Base-by-base conservation (phyloP, 805 yeast species). In the Pichia sporocuriosa region DNA sequence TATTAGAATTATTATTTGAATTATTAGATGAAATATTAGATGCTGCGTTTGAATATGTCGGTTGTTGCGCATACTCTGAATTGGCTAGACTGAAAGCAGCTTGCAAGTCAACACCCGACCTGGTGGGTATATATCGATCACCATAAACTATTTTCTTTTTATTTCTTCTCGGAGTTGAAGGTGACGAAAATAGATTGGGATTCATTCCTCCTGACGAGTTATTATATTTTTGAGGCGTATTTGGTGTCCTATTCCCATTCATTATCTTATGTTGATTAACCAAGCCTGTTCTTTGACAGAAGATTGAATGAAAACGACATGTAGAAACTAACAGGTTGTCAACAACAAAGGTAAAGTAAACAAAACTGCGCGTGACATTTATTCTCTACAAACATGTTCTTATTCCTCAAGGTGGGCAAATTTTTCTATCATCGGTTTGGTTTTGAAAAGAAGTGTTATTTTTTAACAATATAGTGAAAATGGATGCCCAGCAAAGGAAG, bases 71-170 rank as follows among this genome's bases (percentile, higher is more conserved):
- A 58, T 61, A 32, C 60, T 39, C 55, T 15, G 53, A 35, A 10
- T 39, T 43, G 1, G 42, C 50, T 37, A 79, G 62, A 44, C 79
- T 73, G 58, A 79, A 82, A 7, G 96, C 96, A 0, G 96, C 87
- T 54, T 86, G 93, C 13, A 90, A 66, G 54, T 87, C 94, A 21
- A 87, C 75, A 1, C 95, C 96, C 2, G 85, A 79, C 37, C 98
- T 65, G 46, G 76, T 79, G 5, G 98, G 98, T 22, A 93, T 85
- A 59, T 79, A 87, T 42, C 97, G 67, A 61, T 89, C 98, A 48
- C 84, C 79, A 62, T 83, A 84, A 1, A 76, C 67, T 3, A 74
- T 61, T 42, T 70, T 70, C 41, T 68, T 66, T 44, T 59, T 59
- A 3, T 50, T 44, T 44, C 79, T 60, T 54, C 79, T 59, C 22